Evolutionary conservation across 2,329 filamentous ascomycete genomes (phyloP), one percentile per base, ranked within the genome.

Genomic region (Graphilbum sp.): DNA sequence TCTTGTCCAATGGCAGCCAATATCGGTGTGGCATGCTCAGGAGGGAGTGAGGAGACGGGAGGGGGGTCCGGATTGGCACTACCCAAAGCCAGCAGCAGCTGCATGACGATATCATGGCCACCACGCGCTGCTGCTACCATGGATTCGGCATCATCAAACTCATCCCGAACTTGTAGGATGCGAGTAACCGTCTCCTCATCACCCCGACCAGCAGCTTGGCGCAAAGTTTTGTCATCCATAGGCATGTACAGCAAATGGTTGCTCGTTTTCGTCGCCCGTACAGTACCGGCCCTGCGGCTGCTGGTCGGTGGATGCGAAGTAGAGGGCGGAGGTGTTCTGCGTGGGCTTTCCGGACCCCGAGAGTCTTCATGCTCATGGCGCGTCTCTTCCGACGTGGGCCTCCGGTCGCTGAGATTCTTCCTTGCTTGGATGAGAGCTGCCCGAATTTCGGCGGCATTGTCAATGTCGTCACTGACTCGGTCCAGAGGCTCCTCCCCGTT

Each of bases 401-500:
- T 62, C 32, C 67, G 57, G 32, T 69, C 67, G 2, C 66, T 68
- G 19, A 64, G 61, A 35, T 58, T 74, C 57, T 64, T 69, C 56
- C 62, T 69, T 45, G 65, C 70, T 43, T 65, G 76, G 27, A 74
- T 65, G 20, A 90, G 62, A 4, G 74, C 68, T 13, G 64, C 69
- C 39, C 83, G 76, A 31, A 95, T 90, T 43, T 86, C 82, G 15
- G 76, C 71, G n/a, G 75, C 77, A 43, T 90, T 78, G 3, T 92
- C 82, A 9, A 74, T 63, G 32, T 87, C 78, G 9, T 77, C 69
- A 24, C 73, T 74, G 11, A 95, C 72, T 40, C 90, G 71, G 47
- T 95, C 87, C 24, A 94, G 71, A 1, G 90, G 88, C 50, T 94
- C 85, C 52, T 94, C 80, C 5, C 90, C 90, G 49, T 86, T 80